Conservation (phyloP, 2,329 filamentous ascomycete genomes). For the Reticulascus tulasneorum region DNA sequence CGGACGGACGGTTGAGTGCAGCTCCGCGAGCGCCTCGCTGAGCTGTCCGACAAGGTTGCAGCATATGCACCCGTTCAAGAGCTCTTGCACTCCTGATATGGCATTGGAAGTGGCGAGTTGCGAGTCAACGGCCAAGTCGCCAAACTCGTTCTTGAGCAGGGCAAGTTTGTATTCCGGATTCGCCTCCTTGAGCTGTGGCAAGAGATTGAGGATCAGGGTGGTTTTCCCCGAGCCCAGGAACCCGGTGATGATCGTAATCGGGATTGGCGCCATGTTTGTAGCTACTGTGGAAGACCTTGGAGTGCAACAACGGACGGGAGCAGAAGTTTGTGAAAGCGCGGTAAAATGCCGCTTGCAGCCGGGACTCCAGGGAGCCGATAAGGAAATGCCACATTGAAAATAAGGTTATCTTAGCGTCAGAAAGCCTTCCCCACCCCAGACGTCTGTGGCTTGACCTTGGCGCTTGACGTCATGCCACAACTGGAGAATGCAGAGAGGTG, state of each 20-base stretch:
- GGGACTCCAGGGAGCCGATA: slow-evolving; percentile 10
- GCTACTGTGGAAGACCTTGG: too few relatives aligned
- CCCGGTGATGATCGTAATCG: slow-evolving; percentile 92
- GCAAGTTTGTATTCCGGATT: slow-evolving; percentile 79
- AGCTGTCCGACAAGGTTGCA: slow-evolving; percentile 96
- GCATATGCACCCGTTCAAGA: slow-evolving; percentile 97
- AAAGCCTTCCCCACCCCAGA: slow-evolving; percentile 5
- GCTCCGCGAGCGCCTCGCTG: slow-evolving; percentile 70
- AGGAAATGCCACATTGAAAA: slow-evolving; percentile 3
- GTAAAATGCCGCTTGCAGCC: too few relatives aligned
- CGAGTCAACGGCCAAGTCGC: slow-evolving; percentile 88
- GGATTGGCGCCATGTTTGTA: slow-evolving; percentile 63
- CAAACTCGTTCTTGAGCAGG: slow-evolving; percentile 97
- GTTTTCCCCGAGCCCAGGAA: slow-evolving; percentile 97
- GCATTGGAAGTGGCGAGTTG: slow-evolving; percentile 79
- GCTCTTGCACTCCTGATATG: slow-evolving; percentile 85
- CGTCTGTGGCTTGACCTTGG: background rate
- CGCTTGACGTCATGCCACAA: background rate
- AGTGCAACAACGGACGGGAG: too few relatives aligned
- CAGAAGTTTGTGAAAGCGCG: too few relatives aligned
- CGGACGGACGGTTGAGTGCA: slow-evolving; percentile 56
- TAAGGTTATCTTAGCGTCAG: slow-evolving; percentile 17
- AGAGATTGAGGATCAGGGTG: slow-evolving; percentile 87
- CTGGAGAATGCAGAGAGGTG: too few relatives aligned
- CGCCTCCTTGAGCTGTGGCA: slow-evolving; percentile 78